Base-by-base conservation (phyloP, 768 basidiomycete genomes). In the Tricholoma sp. region DNA sequence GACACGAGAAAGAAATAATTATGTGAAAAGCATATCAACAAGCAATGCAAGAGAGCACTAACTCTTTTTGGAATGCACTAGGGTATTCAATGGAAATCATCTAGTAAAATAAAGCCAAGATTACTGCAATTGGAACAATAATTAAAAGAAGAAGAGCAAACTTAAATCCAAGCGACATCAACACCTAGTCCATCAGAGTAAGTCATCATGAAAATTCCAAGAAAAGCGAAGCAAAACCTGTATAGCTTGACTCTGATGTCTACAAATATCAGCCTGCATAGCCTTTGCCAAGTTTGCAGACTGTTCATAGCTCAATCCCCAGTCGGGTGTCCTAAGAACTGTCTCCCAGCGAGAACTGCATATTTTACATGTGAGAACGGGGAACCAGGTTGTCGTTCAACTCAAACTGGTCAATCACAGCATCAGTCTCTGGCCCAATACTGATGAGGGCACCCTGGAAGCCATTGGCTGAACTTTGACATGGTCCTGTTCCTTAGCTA, bases 271-370 rank as follows among this genome's bases (percentile, higher is more conserved):
- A 45, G 32, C 31, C 27, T 31, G 24, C 37, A 57, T 22, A 22
- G 58, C 54, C 5, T 49, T 34, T 34, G 54, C 35, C 18, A 59
- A 52, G 34, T 59, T 56, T 12, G 43, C 37, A 11, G 55, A 34
- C n/a, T 59, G 58, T 49, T 59, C 47, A 49, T 50, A 27, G 24
- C 24, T 27, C 3, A 56, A 52, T n/a, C 58, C 58, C 58, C 58
- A 55, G 1, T 50, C 0, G 2, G 16, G 35, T 10, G 19, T 59
- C 32, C 46, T 32, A 21, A 59, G 45, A 7, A 22, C 35, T 3
- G 41, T n/a, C 18, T 58, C 54, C 60, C 57, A 61, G 43, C 37
- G 10, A 22, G 52, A 51, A 32, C 53, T 61, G 21, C 43, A 9
- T 19, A 54, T 49, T 16, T 35, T 54, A 16, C 18, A 3, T 5